Conservation (phyloP, 2,329 filamentous ascomycete genomes). For the Clonostachys sp. region DNA sequence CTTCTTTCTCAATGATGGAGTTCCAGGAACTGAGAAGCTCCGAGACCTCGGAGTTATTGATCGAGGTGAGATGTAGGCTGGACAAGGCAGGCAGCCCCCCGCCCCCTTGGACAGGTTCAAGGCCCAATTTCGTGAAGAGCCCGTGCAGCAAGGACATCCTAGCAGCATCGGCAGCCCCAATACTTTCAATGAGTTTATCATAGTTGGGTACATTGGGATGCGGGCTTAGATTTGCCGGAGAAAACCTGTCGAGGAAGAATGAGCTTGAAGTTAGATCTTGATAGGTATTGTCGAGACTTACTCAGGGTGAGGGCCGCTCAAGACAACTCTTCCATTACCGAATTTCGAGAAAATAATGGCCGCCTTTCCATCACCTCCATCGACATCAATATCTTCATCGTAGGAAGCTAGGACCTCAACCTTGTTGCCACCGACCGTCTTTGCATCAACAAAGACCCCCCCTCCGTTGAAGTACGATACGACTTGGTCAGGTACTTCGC, state of each 20-base stretch:
- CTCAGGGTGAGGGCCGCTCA: constrained; percentile 93
- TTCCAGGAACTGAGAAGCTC: constrained; percentile 63
- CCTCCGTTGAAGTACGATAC: constrained; percentile 90
- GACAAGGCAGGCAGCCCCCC: constrained; percentile 71
- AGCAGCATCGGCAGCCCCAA: constrained; percentile 65
- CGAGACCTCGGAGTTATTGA: constrained; percentile 58
- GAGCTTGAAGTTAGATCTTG: neutral
- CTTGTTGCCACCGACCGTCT: constrained; percentile 53
- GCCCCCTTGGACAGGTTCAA: constrained; percentile 61
- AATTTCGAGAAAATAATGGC: constrained; percentile 81
- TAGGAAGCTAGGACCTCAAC: constrained; percentile 84
- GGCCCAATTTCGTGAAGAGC: constrained; percentile 73
- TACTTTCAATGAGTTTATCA: constrained; percentile 59
- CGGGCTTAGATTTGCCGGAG: constrained; percentile 69
- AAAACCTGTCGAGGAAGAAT: constrained; percentile 58
- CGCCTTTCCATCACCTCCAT: constrained; percentile 67
- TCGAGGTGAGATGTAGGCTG: constrained; percentile 73
- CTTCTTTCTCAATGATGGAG: constrained; percentile 62
- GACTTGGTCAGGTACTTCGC: constrained; percentile 56
- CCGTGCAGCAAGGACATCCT: constrained; percentile 74
- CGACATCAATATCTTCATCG: constrained; percentile 67
- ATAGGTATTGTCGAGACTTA: constrained; percentile 24
- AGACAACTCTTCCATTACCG: constrained; percentile 71
- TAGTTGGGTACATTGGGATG: constrained; percentile 67
- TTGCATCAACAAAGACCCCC: constrained; percentile 83